These are phyloP conservation scores for Malus hybrid DNA, from an alignment of 331 rosid species.

Conservation along the genomic window DNA sequence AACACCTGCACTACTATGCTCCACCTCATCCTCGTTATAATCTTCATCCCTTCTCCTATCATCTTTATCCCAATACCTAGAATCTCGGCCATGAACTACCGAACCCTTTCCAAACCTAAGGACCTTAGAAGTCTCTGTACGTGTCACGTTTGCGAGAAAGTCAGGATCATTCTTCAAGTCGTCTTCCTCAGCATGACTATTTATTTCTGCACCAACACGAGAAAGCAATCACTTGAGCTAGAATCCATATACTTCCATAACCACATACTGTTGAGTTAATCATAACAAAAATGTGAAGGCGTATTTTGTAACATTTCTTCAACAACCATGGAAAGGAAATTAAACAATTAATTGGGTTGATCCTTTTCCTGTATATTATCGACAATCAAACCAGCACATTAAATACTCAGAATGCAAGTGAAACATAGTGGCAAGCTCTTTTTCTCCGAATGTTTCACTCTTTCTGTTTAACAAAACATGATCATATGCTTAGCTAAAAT, in stretches of 20 bases:
- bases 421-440: no score
- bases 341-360: not conserved
- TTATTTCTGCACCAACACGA: slow-evolving; percentile 41
- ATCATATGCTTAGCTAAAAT: not conserved
- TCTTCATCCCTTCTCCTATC: slow-evolving; percentile 94
- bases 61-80: slow-evolving; percentile 96
- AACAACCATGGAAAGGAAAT: not conserved
- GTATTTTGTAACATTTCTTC: not conserved
- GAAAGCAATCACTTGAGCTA: slow-evolving; percentile 9
- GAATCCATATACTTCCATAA: not conserved
- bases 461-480: not conserved
- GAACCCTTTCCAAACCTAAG: slow-evolving; percentile 70
- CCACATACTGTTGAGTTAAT: not conserved
- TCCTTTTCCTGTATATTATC: not conserved
- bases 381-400: not conserved
- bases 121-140: slow-evolving; percentile 55
- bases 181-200: slow-evolving; percentile 40
- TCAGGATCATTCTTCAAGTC: slow-evolving; percentile 57
- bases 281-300: not conserved
- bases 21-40: slow-evolving; percentile 60
- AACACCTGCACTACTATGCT: slow-evolving; percentile 22
- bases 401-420: not conserved
- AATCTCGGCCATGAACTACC: slow-evolving; percentile 75
- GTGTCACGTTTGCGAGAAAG: slow-evolving; percentile 78
- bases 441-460: not conserved